Conservation (phyloP, 108 stramenopile genomes). For the Aurantiochytrium sp. region DNA sequence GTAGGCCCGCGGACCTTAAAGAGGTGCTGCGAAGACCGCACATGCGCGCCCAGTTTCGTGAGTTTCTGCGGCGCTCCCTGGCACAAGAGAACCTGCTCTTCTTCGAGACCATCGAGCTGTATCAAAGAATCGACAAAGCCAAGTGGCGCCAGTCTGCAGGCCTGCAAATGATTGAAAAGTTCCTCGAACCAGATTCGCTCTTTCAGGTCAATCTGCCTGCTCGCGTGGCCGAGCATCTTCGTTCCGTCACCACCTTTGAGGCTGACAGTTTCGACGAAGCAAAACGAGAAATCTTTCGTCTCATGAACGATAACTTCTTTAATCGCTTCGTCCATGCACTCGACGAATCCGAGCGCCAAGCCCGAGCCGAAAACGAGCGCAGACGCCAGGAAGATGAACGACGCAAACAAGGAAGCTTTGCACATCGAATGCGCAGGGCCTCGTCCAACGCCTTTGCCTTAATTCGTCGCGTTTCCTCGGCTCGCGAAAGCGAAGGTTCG, state of each 20-base stretch:
- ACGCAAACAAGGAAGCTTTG: neutral
- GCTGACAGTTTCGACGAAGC: neutral
- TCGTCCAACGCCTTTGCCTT: neutral
- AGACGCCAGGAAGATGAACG: neutral
- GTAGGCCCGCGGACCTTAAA: neutral
- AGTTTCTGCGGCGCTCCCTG: neutral
- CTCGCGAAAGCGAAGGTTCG: neutral
- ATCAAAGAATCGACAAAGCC: neutral
- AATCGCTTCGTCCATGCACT: neutral
- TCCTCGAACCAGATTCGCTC: neutral
- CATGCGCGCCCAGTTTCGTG: neutral
- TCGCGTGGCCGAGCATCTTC: neutral
- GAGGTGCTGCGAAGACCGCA: neutral
- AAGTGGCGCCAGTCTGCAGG: neutral
- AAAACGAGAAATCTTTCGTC: neutral
- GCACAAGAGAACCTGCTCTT: neutral
- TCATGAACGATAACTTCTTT: slow-evolving; percentile 3
- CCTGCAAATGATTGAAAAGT: neutral
- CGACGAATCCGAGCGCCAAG: neutral
- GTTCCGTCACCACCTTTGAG: neutral
- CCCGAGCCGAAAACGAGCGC: neutral
- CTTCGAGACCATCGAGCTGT: neutral
- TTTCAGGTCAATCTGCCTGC: neutral
- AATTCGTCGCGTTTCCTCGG: neutral
- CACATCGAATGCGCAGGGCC: neutral